Percentiles rank a stretch among this genome's conserved stretches.
Evolutionary conservation across 2,329 filamentous ascomycete species (phyloP).

Genomic region (Claviceps sp.): DNA sequence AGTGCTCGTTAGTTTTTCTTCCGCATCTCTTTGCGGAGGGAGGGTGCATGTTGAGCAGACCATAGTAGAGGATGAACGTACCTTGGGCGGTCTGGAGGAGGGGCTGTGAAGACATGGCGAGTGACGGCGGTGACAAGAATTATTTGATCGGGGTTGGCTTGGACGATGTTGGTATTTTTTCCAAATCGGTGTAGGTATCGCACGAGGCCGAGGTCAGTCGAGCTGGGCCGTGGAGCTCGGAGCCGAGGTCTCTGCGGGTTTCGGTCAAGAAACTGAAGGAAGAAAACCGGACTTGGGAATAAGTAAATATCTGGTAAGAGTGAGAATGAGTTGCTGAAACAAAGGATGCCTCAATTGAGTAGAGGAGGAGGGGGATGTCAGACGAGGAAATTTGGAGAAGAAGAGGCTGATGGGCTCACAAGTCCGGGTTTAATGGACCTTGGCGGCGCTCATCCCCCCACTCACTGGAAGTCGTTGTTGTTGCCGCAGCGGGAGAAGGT

Average conservation of each 20-base stretch:
- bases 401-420: too few relatives aligned
- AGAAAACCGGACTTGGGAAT: neutral
- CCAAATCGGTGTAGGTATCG: neutral
- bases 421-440: neutral
- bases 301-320: neutral
- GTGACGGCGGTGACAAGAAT: too few relatives aligned
- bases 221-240: neutral
- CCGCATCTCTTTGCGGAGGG: too few relatives aligned
- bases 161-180: neutral
- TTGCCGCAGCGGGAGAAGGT: neutral
- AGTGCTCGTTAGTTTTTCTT: constrained; percentile 7
- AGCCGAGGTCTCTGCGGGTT: neutral
- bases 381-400: too few relatives aligned
- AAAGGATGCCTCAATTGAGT: too few relatives aligned
- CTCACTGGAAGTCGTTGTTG: neutral
- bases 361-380: too few relatives aligned
- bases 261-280: neutral
- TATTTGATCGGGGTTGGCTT: neutral
- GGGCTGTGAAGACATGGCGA: constrained; percentile 84
- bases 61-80: constrained; percentile 25
- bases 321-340: neutral
- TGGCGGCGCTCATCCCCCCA: neutral
- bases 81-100: constrained; percentile 89
- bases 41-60: neutral
- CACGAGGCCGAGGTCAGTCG: neutral